Evolutionary conservation across 1,139 yeast species (phyloP), one percentile per base, ranked within the genome.

Genomic region (Wickerhamiella pararugosa): DNA sequence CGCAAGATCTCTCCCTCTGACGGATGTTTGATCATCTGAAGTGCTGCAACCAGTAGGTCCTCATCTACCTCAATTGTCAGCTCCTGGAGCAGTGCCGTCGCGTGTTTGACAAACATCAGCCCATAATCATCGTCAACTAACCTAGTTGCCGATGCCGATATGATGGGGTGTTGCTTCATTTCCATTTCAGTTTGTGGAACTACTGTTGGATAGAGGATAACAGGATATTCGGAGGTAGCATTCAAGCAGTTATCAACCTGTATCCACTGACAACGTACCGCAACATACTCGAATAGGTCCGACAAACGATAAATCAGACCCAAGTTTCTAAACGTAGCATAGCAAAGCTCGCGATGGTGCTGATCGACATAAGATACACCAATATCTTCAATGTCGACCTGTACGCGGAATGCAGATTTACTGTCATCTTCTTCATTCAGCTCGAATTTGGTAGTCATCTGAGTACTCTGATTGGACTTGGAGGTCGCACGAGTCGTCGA

Each of bases 41-140:
- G 60, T 43, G 87, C 58, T 0, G 94, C 86, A 60, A 79, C 78
- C 52, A 90, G 60, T 60, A 92, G 86, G 58, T 87, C 96, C 59
- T 92, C 98, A 59, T 92, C 98, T 41, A 90, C 71, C 54, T 90
- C 97, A 43, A 90, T 63, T 0, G 96, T 79, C 72, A 92, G 73
- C 56, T 90, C 96, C 61, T 92, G 98, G 43, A 92, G 61, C 46
- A 92, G 64, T 1, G 83, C 57, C 0, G 98, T 87, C 0, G 96
- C 95, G 62, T 86, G 87, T 58, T 92, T 92, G 55, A 87, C 76
- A 56, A 81, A 87, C 11, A 78, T 62, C 8, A 92, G 92, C 26
- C 98, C 98, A 59, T 87, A 94, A 7, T 82, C 68, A 41, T 81
- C 83, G 61, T 87, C 98, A 51, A 83, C 83, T 15, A 90, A 82